phyloP scores from a whole-genome alignment of 768 basidiomycete genomes.

The Tricholoma hemisulphureum region DNA sequence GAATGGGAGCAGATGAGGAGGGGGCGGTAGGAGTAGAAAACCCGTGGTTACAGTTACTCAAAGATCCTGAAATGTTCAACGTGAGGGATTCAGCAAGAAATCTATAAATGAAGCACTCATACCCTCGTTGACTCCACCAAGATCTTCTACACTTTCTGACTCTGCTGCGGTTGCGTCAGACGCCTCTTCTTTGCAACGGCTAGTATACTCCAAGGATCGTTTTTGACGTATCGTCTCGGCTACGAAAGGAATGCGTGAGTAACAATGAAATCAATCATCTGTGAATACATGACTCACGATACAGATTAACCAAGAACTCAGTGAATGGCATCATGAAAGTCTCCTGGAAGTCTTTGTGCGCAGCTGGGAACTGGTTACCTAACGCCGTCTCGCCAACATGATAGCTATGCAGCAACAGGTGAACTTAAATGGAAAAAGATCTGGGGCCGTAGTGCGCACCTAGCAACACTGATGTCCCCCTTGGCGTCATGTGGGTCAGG shows the following conservation, averaged over 20 bases:
- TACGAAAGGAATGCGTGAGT: neutral
- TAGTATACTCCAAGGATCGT: neutral
- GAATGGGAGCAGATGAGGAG: too few species aligned
- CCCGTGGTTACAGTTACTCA: neutral
- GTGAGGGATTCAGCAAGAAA: neutral
- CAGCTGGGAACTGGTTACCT: neutral
- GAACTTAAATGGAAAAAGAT: neutral
- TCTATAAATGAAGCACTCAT: neutral
- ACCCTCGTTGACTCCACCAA: neutral
- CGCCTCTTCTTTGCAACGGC: neutral
- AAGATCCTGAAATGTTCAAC: neutral
- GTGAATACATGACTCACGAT: neutral
- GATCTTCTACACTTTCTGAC: neutral
- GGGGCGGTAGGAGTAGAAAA: too few species aligned
- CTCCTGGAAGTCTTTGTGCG: slow-evolving; percentile 4
- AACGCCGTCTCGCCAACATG: neutral
- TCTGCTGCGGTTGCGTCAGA: neutral
- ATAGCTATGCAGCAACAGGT: neutral
- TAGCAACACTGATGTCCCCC: slow-evolving; percentile 5
- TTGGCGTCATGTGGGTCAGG: neutral
- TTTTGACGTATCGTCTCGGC: neutral
- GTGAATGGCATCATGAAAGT: slow-evolving; percentile 4
- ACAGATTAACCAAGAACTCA: slow-evolving; percentile 3
- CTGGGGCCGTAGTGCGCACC: neutral
- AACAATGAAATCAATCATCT: neutral